These are phyloP conservation scores for Chlamydomonas eustigma DNA, from an alignment of 139 green algal species.

Conservation along the genomic window DNA sequence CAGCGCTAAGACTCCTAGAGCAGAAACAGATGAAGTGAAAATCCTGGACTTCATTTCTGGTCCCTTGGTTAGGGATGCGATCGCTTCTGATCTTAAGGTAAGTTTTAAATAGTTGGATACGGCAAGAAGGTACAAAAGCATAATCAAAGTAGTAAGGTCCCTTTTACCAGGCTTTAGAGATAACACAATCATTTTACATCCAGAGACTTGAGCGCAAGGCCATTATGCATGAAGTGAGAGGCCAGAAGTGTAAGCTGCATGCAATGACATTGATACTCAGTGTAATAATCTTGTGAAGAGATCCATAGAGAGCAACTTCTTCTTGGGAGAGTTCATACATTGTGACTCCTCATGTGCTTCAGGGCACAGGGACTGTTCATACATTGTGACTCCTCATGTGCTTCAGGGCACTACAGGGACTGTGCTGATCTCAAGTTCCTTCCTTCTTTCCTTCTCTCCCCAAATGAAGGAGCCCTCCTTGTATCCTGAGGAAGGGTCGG, in stretches of 20 bases:
- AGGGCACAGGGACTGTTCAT: neutral
- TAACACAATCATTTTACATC: no score
- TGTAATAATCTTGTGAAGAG: no score
- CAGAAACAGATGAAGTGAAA: neutral
- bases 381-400: neutral
- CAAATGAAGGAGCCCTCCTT: neutral
- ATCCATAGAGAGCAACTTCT: neutral
- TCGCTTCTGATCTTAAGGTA: slow-evolving; percentile 47
- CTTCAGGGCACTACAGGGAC: neutral
- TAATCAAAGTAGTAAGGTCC: no score
- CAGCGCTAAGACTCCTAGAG: no score
- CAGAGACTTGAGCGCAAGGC: no score
- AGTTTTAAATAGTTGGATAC: no score
- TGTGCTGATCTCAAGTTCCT: neutral
- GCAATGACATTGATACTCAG: no score
- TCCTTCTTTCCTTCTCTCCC: neutral
- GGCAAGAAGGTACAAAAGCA: no score
- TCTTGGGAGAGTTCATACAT: neutral
- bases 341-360: neutral
- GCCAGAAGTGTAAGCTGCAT: no score
- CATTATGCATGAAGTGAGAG: no score
- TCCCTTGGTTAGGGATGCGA: slow-evolving; percentile 34
- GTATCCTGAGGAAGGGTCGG: neutral
- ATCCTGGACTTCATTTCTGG: slow-evolving; percentile 44
- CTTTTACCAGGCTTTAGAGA: no score